Base-by-base conservation (phyloP, 1,284 basidiomycete genomes). In the Trametes sp. region DNA sequence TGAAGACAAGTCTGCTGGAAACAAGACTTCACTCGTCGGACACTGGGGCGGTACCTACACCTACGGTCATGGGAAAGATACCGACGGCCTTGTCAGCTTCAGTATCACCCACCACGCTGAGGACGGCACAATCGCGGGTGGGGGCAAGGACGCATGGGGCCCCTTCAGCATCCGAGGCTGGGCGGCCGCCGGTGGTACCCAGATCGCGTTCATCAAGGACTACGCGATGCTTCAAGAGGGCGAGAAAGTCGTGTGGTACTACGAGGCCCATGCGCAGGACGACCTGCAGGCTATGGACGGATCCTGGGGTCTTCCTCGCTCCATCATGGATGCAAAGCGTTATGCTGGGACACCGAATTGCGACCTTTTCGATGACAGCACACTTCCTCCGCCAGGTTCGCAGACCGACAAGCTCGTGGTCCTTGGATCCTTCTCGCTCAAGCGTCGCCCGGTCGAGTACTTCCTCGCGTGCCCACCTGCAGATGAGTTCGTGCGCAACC, bases 11-110 rank as follows among this genome's bases (percentile, higher is more conserved):
- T 9, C 49, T 10, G 13, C 6, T 35, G 44, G 3, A 11, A 26
- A 36, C 16, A 3, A 33, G 24, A 21, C 19, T 4, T 45, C 52
- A 0, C 38, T 62, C 16, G 31, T 62, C 36, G 61, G 61, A 2
- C 56, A 62, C 31, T 62, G 61, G 61, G 46, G 46, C 24, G 61
- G 61, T 11, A 1, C 21, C 11, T 58, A 51, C 24, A 29, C 50
- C 1, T 45, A 42, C 11, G 49, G n/a, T 8, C 4, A 41, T 6
- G 28, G 19, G 16, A 11, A n/a, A 5, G 16, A 26, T 4, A 26
- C n/a, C 7, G 51, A 57, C 23, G 36, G 44, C 1, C 29, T 48
- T 23, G 49, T 51, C 35, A 56, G 24, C 28, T 51, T 58, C 52
- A 58, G 24, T 7, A 36, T 58, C 29, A 54, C 46, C n/a, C 5